A percentile compares a stretch with the other conserved stretches of the same genome.
These are phyloP conservation scores for Suillus subaureus DNA, from an alignment of 768 basidiomycete species.

Conservation along the genomic window DNA sequence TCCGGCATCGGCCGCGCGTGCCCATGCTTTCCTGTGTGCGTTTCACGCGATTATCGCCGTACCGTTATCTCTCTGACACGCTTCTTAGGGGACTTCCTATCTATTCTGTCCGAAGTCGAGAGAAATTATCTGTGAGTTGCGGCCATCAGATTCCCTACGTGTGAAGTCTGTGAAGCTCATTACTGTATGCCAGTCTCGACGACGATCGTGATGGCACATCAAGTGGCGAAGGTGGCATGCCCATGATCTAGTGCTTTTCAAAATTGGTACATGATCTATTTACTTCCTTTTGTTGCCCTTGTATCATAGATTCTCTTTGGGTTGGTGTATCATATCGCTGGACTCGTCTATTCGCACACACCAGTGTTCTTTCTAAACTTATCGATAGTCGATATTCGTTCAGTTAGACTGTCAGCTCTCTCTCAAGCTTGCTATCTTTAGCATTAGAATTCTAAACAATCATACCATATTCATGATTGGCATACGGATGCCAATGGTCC, in stretches of 20 bases:
- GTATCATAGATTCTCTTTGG: constrained; percentile 9
- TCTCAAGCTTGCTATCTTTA: constrained; percentile 21
- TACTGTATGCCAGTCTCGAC: constrained; percentile 50
- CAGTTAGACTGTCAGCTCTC: constrained; percentile 8
- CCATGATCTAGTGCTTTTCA: constrained; percentile 18
- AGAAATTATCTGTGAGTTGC: constrained; percentile 77
- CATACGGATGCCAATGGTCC: not conserved
- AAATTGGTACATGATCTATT: not conserved
- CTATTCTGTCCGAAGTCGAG: constrained; percentile 90
- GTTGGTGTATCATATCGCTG: not conserved
- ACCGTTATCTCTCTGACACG: constrained; percentile 3
- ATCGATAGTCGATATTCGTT: constrained; percentile 13
- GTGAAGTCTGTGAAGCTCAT: constrained; percentile 16
- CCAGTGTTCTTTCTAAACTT: constrained; percentile 9
- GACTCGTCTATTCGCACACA: not conserved
- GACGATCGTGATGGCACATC: constrained; percentile 69
- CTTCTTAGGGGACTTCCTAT: constrained; percentile 83
- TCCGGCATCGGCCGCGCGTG: constrained; percentile 79
- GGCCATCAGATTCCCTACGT: not conserved
- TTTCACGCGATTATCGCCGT: constrained; percentile 15
- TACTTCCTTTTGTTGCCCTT: constrained; percentile 4
- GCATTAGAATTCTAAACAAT: not conserved
- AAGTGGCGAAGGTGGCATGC: constrained; percentile 55
- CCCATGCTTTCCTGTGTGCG: constrained; percentile 86
- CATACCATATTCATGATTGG: not conserved